Evolutionary conservation across 164 flowering plant species (phyloP).

Genomic region (Brasenia schreberi): DNA sequence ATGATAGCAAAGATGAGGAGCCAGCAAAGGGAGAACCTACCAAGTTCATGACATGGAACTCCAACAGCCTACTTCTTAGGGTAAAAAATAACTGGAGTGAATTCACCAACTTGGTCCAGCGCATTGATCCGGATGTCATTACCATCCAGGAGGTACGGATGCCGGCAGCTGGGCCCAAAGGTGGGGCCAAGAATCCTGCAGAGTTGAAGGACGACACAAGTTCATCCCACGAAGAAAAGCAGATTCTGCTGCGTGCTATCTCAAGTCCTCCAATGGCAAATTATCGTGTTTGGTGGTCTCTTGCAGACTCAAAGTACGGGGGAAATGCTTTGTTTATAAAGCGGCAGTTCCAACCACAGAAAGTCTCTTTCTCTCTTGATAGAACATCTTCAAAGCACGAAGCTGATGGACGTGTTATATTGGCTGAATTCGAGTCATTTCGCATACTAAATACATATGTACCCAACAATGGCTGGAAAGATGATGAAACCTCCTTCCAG

Average conservation of each 20-base stretch:
- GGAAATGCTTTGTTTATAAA: constrained; percentile 86
- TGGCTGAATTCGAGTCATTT: constrained; percentile 87
- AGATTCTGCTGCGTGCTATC: constrained; percentile 84
- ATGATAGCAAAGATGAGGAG: constrained; percentile 5
- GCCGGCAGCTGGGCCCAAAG: constrained; percentile 94
- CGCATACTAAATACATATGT: constrained; percentile 69
- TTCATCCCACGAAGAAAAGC: constrained; percentile 77
- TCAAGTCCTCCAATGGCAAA: constrained; percentile 70
- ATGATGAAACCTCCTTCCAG: constrained; percentile 73
- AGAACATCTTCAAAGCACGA: constrained; percentile 71
- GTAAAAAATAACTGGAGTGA: constrained; percentile 82
- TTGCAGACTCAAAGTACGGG: constrained; percentile 87
- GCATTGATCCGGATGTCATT: constrained; percentile 80
- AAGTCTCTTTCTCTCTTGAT: constrained; percentile 68
- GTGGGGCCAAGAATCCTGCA: constrained; percentile 56
- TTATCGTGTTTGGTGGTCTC: constrained; percentile 94
- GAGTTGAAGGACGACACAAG: constrained; percentile 88
- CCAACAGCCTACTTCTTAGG: constrained; percentile 86
- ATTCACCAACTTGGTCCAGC: constrained; percentile 47
- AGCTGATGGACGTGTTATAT: constrained; percentile 83
- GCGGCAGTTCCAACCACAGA: constrained; percentile 62
- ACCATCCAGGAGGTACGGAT: constrained; percentile 95
- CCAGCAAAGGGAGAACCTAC: constrained; percentile 9
- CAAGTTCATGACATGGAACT: constrained; percentile 94
- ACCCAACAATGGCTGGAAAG: constrained; percentile 99